Evolutionary conservation across 2,329 filamentous ascomycete species (phyloP), one percentile per base, ranked within the genome.

Genomic region (Fusarium solani-melongenae): DNA sequence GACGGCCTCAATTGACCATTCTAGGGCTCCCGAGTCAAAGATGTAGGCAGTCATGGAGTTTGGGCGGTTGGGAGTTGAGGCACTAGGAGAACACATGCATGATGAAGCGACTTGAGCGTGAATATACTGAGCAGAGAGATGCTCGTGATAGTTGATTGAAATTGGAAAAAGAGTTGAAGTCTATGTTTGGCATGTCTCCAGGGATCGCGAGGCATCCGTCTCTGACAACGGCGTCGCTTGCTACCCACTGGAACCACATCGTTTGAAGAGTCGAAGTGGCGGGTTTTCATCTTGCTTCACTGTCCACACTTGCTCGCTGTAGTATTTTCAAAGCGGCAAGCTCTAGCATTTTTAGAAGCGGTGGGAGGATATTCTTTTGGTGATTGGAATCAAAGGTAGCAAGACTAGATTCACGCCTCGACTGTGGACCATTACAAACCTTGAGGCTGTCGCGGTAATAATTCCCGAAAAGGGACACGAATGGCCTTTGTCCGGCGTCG

Each of bases 241-340:
- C 80, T 74, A 77, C 70, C 76, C 77, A 34, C 59, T 76, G 81
- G 79, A 80, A 79, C 67, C 75, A 74, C 67, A 58, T 65, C 66
- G 55, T 62, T 75, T 69, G 67, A 74, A 75, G 72, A 72, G 62
- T 70, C 72, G 75, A 75, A 67, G 62, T 66, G 74, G 69, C 74
- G 69, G 77, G 76, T 84, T 84, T 88, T 83, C 67, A 83, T 91
- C 76, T 91, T 86, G 89, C 89, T 91, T 91, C 89, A 90, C 83
- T 90, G 89, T 91, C 89, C 89, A 91, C 89, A 91, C 89, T 89
- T 89, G 87, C 86, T 81, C 89, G 88, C 85, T 86, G 85, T 90
- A 82, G 84, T 77, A 80, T 79, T 77, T 79, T 81, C 83, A 81
- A 86, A 84, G 84, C 88, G 89, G 85, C 88, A 90, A 90, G 89